Evolutionary conservation across 768 basidiomycete genomes (phyloP).

Genomic region (Boletus fagicola): DNA sequence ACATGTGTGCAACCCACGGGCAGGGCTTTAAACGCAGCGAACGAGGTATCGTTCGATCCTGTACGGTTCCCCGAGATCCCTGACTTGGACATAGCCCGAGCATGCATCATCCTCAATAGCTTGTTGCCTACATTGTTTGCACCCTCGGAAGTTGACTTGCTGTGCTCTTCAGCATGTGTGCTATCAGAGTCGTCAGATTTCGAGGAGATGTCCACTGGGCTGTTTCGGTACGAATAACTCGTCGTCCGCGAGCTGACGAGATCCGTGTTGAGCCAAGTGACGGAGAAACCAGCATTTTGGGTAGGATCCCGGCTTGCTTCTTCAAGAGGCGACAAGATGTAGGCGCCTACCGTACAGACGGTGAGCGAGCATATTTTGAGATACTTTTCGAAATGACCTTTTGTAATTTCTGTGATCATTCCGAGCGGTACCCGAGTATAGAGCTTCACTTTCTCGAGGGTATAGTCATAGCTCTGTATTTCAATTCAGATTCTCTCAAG

Average conservation of each 20-base stretch:
- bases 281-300: conserved; percentile 86
- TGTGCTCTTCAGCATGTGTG: background rate
- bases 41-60: conserved; percentile 42
- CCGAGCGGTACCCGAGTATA: conserved; percentile 88
- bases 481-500: conserved; percentile 3
- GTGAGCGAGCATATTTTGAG: background rate
- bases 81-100: conserved; percentile 21
- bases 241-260: conserved; percentile 69
- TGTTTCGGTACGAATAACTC: conserved; percentile 85
- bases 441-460: conserved; percentile 84
- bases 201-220: conserved; percentile 34
- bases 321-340: conserved; percentile 91
- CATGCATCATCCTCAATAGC: conserved; percentile 32
- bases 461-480: conserved; percentile 86
- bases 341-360: conserved; percentile 60
- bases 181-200: background rate
- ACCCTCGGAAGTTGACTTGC: background rate
- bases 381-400: conserved; percentile 49
- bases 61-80: conserved; percentile 37
- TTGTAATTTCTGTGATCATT: conserved; percentile 72
- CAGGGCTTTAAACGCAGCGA: conserved; percentile 77
- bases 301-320: conserved; percentile 84
- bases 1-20: conserved; percentile 61
- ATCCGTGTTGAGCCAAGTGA: conserved; percentile 73
- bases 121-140: conserved; percentile 9